Conservation (phyloP, 345 rosid species). For the Citrus mangshanensis region DNA sequence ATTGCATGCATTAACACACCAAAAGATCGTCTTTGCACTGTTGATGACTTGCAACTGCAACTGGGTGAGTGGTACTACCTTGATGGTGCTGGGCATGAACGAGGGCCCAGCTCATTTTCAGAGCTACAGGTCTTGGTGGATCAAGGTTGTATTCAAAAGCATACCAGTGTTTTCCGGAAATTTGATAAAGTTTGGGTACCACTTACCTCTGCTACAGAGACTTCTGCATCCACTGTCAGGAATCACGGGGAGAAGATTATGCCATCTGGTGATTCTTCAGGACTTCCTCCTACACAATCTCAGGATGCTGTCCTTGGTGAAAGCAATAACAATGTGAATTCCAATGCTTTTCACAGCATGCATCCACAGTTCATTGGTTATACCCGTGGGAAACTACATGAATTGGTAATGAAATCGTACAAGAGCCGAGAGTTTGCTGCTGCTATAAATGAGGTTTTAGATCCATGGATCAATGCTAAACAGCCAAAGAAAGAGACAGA, state of each 20-base stretch:
- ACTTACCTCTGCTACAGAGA: conserved; percentile 38
- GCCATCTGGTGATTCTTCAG: conserved; percentile 39
- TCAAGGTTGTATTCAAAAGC: conserved; percentile 59
- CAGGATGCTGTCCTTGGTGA: conserved; percentile 29
- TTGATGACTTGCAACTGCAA: conserved; percentile 75
- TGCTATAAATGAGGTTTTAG: conserved; percentile 92
- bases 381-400: conserved; percentile 91
- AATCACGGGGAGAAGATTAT: conserved; percentile 28
- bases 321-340: conserved; percentile 26
- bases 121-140: conserved; percentile 73
- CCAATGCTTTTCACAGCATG: conserved; percentile 51
- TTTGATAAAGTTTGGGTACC: conserved; percentile 94
- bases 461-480: conserved; percentile 91
- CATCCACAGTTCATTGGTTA: conserved; percentile 96
- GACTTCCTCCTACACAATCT: conserved; percentile 23
- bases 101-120: conserved; percentile 71
- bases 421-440: conserved; percentile 96
- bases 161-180: conserved; percentile 88
- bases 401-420: conserved; percentile 92
- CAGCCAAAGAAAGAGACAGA: conserved; percentile 92
- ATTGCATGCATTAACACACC: conserved; percentile 45
- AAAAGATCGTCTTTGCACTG: conserved; percentile 61
- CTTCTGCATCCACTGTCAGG: conserved; percentile 39
- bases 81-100: conserved; percentile 94
- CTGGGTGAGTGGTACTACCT: conserved; percentile 95